phyloP scores from a whole-genome alignment of 202 grass and related monocot species.

The Eragrostis tef region DNA sequence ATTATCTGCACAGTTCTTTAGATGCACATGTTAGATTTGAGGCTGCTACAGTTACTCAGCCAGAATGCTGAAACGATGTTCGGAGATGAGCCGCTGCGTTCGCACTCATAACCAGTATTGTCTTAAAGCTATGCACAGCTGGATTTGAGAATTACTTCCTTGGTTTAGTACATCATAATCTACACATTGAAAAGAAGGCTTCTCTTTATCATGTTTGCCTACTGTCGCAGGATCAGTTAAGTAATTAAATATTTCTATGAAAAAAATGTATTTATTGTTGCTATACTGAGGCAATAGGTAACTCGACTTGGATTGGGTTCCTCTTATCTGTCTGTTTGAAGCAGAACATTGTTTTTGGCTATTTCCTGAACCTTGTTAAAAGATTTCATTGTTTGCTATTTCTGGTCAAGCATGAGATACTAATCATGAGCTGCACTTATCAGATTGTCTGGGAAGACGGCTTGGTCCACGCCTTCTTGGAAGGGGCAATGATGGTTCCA shows the following conservation, averaged over 20 bases:
- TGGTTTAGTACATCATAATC: background rate
- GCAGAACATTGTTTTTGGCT: background rate
- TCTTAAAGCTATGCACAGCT: background rate
- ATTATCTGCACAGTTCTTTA: background rate
- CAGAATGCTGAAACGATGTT: slow-evolving; percentile 15
- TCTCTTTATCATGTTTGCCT: background rate
- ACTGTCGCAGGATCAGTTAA: background rate
- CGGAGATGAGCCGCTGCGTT: background rate
- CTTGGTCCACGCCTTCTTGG: slow-evolving; percentile 89
- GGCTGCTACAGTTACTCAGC: background rate
- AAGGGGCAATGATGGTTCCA: slow-evolving; percentile 76
- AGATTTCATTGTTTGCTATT: slow-evolving; percentile 10
- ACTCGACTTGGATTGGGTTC: background rate
- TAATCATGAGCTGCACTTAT: slow-evolving; percentile 52
- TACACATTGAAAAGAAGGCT: background rate
- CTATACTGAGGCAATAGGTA: slow-evolving; percentile 6
- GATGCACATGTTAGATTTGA: background rate
- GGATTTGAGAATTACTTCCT: background rate
- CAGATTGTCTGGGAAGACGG: slow-evolving; percentile 97
- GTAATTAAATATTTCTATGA: background rate
- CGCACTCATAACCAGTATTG: background rate
- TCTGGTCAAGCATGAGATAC: slow-evolving; percentile 29
- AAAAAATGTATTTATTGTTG: slow-evolving; percentile 15
- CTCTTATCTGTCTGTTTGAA: slow-evolving; percentile 11
- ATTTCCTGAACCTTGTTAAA: slow-evolving; percentile 28